Conservation (phyloP, 805 yeast genomes). For the Teunomyces cretensis region DNA sequence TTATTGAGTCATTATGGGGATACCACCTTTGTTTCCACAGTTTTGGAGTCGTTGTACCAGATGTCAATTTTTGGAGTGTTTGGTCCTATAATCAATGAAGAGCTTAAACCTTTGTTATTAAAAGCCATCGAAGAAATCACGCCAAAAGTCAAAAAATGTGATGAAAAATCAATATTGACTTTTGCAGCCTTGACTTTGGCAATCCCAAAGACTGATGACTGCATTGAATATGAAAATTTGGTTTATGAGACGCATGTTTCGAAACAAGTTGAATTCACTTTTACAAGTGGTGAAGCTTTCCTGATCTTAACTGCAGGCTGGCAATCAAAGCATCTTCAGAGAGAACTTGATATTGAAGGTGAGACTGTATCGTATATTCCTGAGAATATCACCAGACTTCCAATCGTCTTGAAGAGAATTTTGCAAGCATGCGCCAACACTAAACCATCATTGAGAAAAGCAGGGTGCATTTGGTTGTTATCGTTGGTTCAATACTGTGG, state of each 20-base stretch:
- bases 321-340: conserved; percentile 56
- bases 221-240: conserved; percentile 37
- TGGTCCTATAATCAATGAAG: conserved; percentile 29
- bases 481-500: conserved; percentile 77
- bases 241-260: conserved; percentile 60
- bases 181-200: conserved; percentile 56
- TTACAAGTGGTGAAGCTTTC: conserved; percentile 83
- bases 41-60: conserved; percentile 44
- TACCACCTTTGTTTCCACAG: conserved; percentile 19
- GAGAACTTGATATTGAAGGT: conserved; percentile 55
- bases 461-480: conserved; percentile 83
- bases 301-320: conserved; percentile 73
- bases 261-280: conserved; percentile 72
- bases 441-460: conserved; percentile 71
- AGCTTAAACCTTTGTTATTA: conserved; percentile 15
- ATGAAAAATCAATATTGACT: conserved; percentile 58
- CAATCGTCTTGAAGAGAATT: conserved; percentile 46
- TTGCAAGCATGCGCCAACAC: conserved; percentile 57
- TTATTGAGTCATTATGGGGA: conserved; percentile 16
- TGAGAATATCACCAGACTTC: conserved; percentile 16
- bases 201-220: conserved; percentile 13
- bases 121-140: conserved; percentile 22
- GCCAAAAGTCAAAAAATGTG: conserved; percentile 49
- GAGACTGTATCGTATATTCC: conserved; percentile 18
- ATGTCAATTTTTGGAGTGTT: conserved; percentile 46